Percentiles rank a stretch among this genome's conserved stretches.
Conservation (phyloP, 345 rosid genomes). For the Ceriops decandra region DNA sequence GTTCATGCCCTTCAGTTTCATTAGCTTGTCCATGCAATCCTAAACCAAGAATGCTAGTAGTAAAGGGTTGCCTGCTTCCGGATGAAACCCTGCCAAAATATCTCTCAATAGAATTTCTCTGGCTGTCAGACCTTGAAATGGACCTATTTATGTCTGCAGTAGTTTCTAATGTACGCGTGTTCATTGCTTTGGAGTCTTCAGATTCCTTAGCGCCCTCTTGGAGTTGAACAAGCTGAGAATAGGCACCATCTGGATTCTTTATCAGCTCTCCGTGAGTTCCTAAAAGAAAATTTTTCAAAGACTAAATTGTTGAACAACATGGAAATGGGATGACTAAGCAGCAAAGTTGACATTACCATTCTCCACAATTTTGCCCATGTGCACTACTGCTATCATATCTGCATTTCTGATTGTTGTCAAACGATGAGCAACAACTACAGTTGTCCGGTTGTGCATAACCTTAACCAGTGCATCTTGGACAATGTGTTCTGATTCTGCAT, state of each 20-base stretch:
- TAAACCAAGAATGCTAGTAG: slow-evolving; percentile 15
- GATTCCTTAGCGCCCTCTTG: slow-evolving; percentile 57
- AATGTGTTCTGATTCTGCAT: slow-evolving; percentile 75
- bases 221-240: slow-evolving; percentile 67
- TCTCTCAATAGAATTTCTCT: slow-evolving; percentile 20
- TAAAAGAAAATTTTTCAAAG: slow-evolving; percentile 9
- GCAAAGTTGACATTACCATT: slow-evolving; percentile 41
- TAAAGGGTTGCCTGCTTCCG: slow-evolving; percentile 37
- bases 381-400: slow-evolving; percentile 65
- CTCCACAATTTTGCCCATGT: slow-evolving; percentile 71
- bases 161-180: slow-evolving; percentile 15
- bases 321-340: neutral
- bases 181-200: slow-evolving; percentile 17
- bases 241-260: slow-evolving; percentile 60
- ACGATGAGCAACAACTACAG: slow-evolving; percentile 85
- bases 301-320: neutral
- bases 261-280: slow-evolving; percentile 67
- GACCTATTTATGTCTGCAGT: slow-evolving; percentile 12
- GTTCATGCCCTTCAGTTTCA: slow-evolving; percentile 20
- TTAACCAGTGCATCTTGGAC: slow-evolving; percentile 77
- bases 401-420: slow-evolving; percentile 78
- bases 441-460: slow-evolving; percentile 60
- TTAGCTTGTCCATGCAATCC: slow-evolving; percentile 31
- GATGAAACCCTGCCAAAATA: slow-evolving; percentile 46
- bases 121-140: slow-evolving; percentile 28